Conservation (phyloP, 2,329 filamentous ascomycete genomes). For the Aspergillaceae sp. region DNA sequence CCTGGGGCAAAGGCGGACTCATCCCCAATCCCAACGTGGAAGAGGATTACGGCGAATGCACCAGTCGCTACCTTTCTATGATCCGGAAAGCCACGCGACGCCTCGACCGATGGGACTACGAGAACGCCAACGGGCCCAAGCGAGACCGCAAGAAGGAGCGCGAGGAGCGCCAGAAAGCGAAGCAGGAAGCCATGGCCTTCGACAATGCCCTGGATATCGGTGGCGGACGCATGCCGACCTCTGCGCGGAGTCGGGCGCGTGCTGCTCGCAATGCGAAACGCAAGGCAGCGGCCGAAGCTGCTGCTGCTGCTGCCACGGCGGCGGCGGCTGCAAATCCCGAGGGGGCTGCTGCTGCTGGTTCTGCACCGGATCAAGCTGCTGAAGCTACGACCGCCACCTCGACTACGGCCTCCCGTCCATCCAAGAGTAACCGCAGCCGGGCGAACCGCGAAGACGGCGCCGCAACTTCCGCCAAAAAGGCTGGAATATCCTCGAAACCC, state of each 20-base stretch:
- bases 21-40: slow-evolving; percentile 34
- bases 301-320: slow-evolving; percentile 15
- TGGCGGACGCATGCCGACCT: slow-evolving; percentile 9
- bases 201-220: slow-evolving; percentile 9
- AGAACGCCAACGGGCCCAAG: slow-evolving; percentile 31
- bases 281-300: slow-evolving; percentile 19
- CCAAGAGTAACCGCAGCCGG: slow-evolving; percentile 18
- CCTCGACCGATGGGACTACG: slow-evolving; percentile 39
- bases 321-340: slow-evolving; percentile 6
- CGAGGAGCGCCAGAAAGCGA: slow-evolving; percentile 30
- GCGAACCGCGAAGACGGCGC: slow-evolving; percentile 10
- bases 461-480: background rate
- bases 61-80: slow-evolving; percentile 36
- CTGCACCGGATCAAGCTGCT: background rate
- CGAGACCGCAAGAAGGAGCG: slow-evolving; percentile 30
- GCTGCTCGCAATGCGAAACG: slow-evolving; percentile 21
- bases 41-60: slow-evolving; percentile 42
- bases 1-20: slow-evolving; percentile 37
- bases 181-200: slow-evolving; percentile 14
- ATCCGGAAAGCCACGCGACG: slow-evolving; percentile 35
- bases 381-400: background rate
- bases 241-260: slow-evolving; percentile 15
- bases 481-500: background rate
- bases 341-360: background rate
- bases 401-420: background rate